Percentiles rank a stretch among this genome's conserved stretches.
Evolutionary conservation across 495 filamentous ascomycete genomes (phyloP).

Genomic region (Talaromyces ruber): DNA sequence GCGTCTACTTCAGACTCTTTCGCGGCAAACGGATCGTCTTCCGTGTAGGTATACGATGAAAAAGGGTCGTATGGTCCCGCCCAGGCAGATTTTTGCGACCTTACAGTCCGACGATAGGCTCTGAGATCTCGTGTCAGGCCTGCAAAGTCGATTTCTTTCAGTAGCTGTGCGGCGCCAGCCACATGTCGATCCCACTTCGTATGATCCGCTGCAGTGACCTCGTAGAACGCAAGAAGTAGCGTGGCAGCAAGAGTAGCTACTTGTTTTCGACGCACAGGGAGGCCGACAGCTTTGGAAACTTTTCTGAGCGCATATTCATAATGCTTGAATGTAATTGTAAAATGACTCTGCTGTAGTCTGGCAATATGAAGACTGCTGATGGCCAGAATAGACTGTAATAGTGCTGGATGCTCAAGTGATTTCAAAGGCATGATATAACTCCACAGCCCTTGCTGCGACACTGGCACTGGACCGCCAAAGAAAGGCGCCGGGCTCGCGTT

Average conservation of each 20-base stretch:
- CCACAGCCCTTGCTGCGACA: constrained; percentile 71
- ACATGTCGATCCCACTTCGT: constrained; percentile 93
- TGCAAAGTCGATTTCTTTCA: constrained; percentile 74
- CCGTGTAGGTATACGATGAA: constrained; percentile 11
- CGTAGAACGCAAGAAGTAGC: constrained; percentile 84
- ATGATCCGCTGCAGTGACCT: constrained; percentile 91
- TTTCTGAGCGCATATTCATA: constrained; percentile 80
- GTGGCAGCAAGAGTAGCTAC: constrained; percentile 81
- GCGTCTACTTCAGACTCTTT: constrained; percentile 34
- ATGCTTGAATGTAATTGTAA: constrained; percentile 78
- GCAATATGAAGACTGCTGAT: constrained; percentile 83
- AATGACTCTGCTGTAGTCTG: constrained; percentile 61
- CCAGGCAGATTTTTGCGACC: constrained; percentile 4
- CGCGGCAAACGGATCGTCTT: constrained; percentile 36
- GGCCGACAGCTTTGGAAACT: constrained; percentile 63
- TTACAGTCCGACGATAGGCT: constrained; percentile 30
- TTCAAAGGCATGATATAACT: constrained; percentile 81
- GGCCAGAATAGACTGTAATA: constrained; percentile 89
- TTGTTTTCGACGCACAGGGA: constrained; percentile 62
- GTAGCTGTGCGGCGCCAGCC: constrained; percentile 70
- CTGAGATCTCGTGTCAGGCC: constrained; percentile 64
- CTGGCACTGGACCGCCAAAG: constrained; percentile 57
- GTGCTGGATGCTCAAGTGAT: constrained; percentile 70
- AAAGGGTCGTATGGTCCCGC: constrained; percentile 15
- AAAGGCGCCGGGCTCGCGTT: constrained; percentile 68